Evolutionary conservation across 495 filamentous ascomycete genomes (phyloP).

Genomic region (Filosporella fistucella): DNA sequence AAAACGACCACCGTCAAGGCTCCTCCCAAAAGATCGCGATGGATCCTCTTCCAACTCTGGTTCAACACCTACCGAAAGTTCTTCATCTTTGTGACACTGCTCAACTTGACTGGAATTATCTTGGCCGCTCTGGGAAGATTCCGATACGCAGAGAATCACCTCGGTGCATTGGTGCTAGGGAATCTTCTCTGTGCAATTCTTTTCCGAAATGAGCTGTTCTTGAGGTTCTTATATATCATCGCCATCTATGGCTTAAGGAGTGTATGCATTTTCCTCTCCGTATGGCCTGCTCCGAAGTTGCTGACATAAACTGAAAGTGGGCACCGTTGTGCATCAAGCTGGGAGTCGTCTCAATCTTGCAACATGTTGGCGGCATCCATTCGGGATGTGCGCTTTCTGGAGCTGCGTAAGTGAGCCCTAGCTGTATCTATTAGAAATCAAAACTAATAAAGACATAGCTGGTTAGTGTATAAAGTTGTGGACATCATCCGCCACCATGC

Average conservation of each 20-base stretch:
- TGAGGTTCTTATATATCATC: slow-evolving; percentile 35
- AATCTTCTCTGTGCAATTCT: slow-evolving; percentile 38
- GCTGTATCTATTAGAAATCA: neutral
- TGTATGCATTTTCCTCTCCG: slow-evolving; percentile 23
- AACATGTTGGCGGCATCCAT: slow-evolving; percentile 41
- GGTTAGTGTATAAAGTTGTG: slow-evolving; percentile 39
- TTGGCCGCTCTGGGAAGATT: slow-evolving; percentile 31
- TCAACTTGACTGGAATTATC: slow-evolving; percentile 36
- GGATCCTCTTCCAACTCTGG: slow-evolving; percentile 37
- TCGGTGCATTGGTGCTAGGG: slow-evolving; percentile 38
- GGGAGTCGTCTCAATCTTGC: slow-evolving; percentile 34
- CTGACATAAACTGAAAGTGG: slow-evolving; percentile 29
- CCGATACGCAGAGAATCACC: slow-evolving; percentile 35
- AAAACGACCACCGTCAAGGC: slow-evolving; percentile 8
- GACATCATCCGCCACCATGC: slow-evolving; percentile 29
- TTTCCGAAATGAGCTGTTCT: slow-evolving; percentile 38
- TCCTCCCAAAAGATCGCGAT: slow-evolving; percentile 24
- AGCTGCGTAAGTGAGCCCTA: slow-evolving; percentile 28
- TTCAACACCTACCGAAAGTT: slow-evolving; percentile 44
- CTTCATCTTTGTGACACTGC: slow-evolving; percentile 34
- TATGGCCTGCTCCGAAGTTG: neutral
- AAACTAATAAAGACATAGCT: slow-evolving; percentile 25
- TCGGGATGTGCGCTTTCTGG: slow-evolving; percentile 40
- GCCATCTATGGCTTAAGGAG: slow-evolving; percentile 36
- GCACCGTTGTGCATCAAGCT: slow-evolving; percentile 34